A percentile compares a stretch with the other conserved stretches of the same genome.
phyloP scores from a whole-genome alignment of 169 alveolate genomes.

The Cryptosporidium muris region DNA sequence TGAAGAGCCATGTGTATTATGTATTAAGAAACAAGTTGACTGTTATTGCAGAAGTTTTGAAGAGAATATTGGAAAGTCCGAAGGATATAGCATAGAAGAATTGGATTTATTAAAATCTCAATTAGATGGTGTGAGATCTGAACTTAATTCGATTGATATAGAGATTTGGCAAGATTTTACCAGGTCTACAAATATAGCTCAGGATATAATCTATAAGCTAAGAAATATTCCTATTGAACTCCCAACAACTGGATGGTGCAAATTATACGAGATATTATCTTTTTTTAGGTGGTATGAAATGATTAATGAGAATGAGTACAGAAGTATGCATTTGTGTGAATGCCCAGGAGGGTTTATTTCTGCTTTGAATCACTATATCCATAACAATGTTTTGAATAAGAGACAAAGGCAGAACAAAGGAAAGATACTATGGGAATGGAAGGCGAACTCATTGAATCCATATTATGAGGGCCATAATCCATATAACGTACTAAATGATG shows the following conservation, averaged over 20 bases:
- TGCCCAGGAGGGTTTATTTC: slow-evolving; percentile 83
- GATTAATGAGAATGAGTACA: slow-evolving; percentile 73
- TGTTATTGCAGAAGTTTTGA: slow-evolving; percentile 75
- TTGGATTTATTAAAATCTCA: slow-evolving; percentile 74
- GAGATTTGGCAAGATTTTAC: slow-evolving; percentile 76
- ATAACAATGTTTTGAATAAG: slow-evolving; percentile 72
- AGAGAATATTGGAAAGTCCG: slow-evolving; percentile 75
- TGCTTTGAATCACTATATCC: slow-evolving; percentile 77
- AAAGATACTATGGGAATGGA: slow-evolving; percentile 76
- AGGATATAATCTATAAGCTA: slow-evolving; percentile 59
- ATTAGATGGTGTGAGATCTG: slow-evolving; percentile 75
- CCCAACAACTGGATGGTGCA: slow-evolving; percentile 81
- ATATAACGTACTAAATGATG: slow-evolving; percentile 77
- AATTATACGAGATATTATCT: slow-evolving; percentile 78
- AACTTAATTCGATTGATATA: slow-evolving; percentile 77
- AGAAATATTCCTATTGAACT: slow-evolving; percentile 75
- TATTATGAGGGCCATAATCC: slow-evolving; percentile 79
- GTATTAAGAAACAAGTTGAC: slow-evolving; percentile 73
- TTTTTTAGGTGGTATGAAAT: slow-evolving; percentile 75
- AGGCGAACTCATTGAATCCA: slow-evolving; percentile 81
- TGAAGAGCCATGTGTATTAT: slow-evolving; percentile 75
- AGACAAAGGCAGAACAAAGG: slow-evolving; percentile 57
- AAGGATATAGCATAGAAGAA: slow-evolving; percentile 75
- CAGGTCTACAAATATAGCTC: slow-evolving; percentile 73
- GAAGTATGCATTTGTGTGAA: slow-evolving; percentile 78